Percentiles rank a stretch among this genome's conserved stretches.
Evolutionary conservation across 495 filamentous ascomycete genomes (phyloP).

Genomic region (Penicillium malachiteum): DNA sequence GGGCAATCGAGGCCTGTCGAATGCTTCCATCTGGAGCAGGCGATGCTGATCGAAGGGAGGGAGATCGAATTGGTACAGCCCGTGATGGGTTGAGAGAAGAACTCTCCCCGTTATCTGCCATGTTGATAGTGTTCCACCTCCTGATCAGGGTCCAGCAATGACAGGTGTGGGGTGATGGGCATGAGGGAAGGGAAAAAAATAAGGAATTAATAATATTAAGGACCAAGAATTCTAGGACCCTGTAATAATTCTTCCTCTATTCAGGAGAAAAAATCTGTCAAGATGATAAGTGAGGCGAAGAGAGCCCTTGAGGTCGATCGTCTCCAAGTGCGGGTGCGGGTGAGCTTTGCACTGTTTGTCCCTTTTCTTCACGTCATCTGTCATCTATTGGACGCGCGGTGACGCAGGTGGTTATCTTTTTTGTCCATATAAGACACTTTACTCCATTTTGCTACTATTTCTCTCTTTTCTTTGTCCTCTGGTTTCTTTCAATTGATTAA

Average conservation of each 20-base stretch:
- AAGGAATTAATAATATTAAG: neutral
- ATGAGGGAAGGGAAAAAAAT: conserved; percentile 4
- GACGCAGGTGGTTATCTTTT: conserved; percentile 15
- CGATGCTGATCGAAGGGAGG: conserved; percentile 38
- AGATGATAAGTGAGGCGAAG: neutral
- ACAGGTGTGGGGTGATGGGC: conserved; percentile 4
- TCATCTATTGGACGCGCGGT: conserved; percentile 8
- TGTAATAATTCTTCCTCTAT: neutral
- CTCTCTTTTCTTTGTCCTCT: neutral
- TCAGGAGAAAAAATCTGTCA: neutral
- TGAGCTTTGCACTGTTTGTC: conserved; percentile 39
- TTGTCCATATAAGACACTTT: neutral
- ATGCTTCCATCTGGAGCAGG: conserved; percentile 45
- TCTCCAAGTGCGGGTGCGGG: conserved; percentile 6
- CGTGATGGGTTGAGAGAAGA: conserved; percentile 32
- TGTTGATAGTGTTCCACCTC: conserved; percentile 14
- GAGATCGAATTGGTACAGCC: conserved; percentile 40
- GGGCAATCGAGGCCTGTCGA: conserved; percentile 66
- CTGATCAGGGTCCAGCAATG: conserved; percentile 8
- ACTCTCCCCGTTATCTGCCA: conserved; percentile 43
- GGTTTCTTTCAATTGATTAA: neutral
- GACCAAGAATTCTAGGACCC: neutral
- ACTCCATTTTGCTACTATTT: neutral
- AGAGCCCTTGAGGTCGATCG: conserved; percentile 7
- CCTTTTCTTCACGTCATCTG: conserved; percentile 21